These are phyloP conservation scores for Picochlorum sp. DNA, from an alignment of 139 green algal species.

Conservation along the genomic window DNA sequence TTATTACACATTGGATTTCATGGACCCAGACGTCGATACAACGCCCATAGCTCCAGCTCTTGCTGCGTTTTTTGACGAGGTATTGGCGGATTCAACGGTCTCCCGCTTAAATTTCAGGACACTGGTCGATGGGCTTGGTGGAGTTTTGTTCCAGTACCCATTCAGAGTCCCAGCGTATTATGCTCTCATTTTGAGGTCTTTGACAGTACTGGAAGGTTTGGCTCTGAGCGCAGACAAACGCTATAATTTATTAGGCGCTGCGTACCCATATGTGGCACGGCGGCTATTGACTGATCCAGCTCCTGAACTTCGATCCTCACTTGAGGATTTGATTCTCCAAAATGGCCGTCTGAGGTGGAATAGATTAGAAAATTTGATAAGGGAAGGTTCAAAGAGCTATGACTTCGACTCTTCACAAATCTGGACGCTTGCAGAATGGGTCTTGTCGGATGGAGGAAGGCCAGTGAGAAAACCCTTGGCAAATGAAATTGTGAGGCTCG, in stretches of 20 bases:
- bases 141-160: conserved; percentile 83
- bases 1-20: conserved; percentile 90
- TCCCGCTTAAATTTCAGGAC: conserved; percentile 86
- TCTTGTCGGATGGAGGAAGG: conserved; percentile 43
- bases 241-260: conserved; percentile 86
- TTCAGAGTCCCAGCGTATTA: conserved; percentile 89
- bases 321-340: conserved; percentile 77
- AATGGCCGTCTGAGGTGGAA: conserved; percentile 51
- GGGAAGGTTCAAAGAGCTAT: conserved; percentile 62
- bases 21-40: conserved; percentile 82
- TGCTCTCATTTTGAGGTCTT: conserved; percentile 86
- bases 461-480: conserved; percentile 47
- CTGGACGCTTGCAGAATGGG: conserved; percentile 77
- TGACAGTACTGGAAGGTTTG: conserved; percentile 93
- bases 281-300: conserved; percentile 87
- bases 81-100: conserved; percentile 50
- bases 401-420: conserved; percentile 74
- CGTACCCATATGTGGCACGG: conserved; percentile 95
- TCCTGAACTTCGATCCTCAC: conserved; percentile 62
- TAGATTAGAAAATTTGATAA: conserved; percentile 78
- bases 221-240: conserved; percentile 42
- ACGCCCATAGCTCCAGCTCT: conserved; percentile 88
- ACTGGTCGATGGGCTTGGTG: conserved; percentile 91
- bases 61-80: conserved; percentile 90
- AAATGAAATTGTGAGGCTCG: conserved; percentile 55